Conservation (phyloP, 805 yeast genomes). For the Komagataella pastoris region DNA sequence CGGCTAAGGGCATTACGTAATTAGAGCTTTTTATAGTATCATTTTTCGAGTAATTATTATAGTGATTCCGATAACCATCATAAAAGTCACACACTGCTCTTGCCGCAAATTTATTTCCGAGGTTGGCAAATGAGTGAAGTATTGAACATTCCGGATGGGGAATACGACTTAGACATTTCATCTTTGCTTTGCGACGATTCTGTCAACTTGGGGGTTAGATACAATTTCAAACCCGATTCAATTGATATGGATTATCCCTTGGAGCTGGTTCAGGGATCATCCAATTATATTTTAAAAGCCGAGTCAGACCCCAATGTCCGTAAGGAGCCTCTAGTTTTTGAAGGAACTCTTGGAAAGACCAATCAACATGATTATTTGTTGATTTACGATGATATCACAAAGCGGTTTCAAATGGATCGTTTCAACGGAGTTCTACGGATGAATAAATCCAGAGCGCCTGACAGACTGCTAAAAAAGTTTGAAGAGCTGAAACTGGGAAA, state of each 20-base stretch:
- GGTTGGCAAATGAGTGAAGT: neutral
- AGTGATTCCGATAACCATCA: neutral
- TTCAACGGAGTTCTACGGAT: constrained; percentile 14
- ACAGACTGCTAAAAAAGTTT: constrained; percentile 5
- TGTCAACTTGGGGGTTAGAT: constrained; percentile 5
- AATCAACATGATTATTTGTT: constrained; percentile 11
- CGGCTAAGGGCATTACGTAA: constrained; percentile 74
- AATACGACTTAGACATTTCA: constrained; percentile 19
- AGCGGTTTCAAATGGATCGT: constrained; percentile 13
- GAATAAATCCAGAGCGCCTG: constrained; percentile 18
- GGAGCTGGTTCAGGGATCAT: constrained; percentile 9
- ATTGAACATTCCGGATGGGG: constrained; percentile 18
- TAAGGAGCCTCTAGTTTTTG: constrained; percentile 13
- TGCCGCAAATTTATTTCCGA: neutral
- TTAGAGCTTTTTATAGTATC: constrained; percentile 4
- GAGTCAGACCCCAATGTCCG: constrained; percentile 11
- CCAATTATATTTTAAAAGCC: constrained; percentile 11
- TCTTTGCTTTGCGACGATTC: constrained; percentile 8
- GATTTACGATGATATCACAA: constrained; percentile 13
- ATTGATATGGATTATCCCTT: constrained; percentile 13
- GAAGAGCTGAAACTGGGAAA: neutral
- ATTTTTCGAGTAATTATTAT: neutral
- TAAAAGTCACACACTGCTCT: neutral
- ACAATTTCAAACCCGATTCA: constrained; percentile 19
- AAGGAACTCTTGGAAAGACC: constrained; percentile 10